Evolutionary conservation across 352 stramenopile species (phyloP).

Genomic region (Phytophthora multivora): DNA sequence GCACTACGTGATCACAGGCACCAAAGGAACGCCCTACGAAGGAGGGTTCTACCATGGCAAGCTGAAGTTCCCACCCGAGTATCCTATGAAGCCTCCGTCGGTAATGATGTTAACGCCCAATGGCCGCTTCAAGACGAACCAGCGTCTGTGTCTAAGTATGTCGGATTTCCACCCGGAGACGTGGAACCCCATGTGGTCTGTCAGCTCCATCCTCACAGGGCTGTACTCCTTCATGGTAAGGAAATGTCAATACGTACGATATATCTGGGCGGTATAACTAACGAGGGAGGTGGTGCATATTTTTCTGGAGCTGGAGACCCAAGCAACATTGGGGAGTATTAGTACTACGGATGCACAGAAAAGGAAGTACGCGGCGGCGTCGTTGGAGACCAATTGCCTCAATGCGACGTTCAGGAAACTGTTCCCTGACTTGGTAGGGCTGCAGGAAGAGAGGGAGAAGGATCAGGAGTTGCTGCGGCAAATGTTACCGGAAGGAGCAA

Average conservation of each 20-base stretch:
- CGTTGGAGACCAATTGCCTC: slow-evolving; percentile 82
- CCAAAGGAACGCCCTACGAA: slow-evolving; percentile 76
- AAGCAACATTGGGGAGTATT: slow-evolving; percentile 90
- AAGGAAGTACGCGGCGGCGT: slow-evolving; percentile 80
- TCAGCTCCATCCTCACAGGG: slow-evolving; percentile 95
- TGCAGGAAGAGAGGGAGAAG: slow-evolving; percentile 63
- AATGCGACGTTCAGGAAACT: slow-evolving; percentile 85
- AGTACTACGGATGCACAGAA: slow-evolving; percentile 84
- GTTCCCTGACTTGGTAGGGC: slow-evolving; percentile 89
- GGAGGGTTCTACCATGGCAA: slow-evolving; percentile 92
- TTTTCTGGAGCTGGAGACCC: slow-evolving; percentile 62
- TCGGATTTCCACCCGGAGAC: slow-evolving; percentile 96
- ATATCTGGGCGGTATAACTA: slow-evolving; percentile 17
- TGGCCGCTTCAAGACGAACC: slow-evolving; percentile 95
- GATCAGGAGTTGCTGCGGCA: slow-evolving; percentile 48
- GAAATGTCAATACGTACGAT: slow-evolving; percentile 9
- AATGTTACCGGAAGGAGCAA: slow-evolving; percentile 17
- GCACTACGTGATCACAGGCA: slow-evolving; percentile 94
- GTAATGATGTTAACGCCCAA: slow-evolving; percentile 96
- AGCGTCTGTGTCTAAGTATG: slow-evolving; percentile 95
- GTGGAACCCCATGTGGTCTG: slow-evolving; percentile 97
- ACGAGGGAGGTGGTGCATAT: neutral
- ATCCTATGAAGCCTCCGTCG: slow-evolving; percentile 95
- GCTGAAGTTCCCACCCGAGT: slow-evolving; percentile 94
- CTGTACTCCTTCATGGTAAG: slow-evolving; percentile 95